Conservation (phyloP, 306 rosid genomes). For the Gastrolobium villosum region DNA sequence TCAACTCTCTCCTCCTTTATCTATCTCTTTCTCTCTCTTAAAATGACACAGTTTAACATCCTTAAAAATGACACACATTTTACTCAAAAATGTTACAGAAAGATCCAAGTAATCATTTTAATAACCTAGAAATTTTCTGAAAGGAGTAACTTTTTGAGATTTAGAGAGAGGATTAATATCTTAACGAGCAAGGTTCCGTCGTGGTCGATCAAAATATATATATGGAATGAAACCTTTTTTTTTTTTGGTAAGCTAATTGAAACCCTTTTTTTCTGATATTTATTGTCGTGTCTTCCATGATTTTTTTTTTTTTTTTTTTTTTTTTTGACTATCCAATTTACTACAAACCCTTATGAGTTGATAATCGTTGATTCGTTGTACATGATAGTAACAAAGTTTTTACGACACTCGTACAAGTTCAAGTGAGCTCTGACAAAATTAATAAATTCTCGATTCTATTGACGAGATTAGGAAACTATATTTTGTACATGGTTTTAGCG, state of each 20-base stretch:
- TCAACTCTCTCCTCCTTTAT: too few species aligned
- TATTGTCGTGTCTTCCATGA: too few species aligned
- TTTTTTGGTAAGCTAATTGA: too few species aligned
- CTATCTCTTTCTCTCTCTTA: too few species aligned
- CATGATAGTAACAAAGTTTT: neutral
- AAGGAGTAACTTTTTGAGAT: neutral
- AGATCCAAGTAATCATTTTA: constrained; percentile 21
- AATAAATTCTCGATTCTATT: neutral
- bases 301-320: too few species aligned
- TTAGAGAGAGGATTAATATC: neutral
- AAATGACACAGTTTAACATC: too few species aligned
- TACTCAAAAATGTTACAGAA: neutral
- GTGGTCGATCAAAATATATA: neutral
- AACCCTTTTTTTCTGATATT: too few species aligned
- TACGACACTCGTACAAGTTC: neutral
- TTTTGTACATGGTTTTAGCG: too few species aligned
- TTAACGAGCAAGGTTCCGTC: constrained; percentile 7
- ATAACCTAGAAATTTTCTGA: neutral
- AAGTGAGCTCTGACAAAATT: neutral
- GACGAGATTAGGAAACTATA: neutral
- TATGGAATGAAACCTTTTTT: neutral
- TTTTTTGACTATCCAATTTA: too few species aligned
- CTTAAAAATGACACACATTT: too few species aligned
- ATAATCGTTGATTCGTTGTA: too few species aligned
- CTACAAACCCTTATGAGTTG: too few species aligned